Evolutionary conservation across 805 yeast species (phyloP), one percentile per base, ranked within the genome.

Genomic region (Ogataea saltuana): DNA sequence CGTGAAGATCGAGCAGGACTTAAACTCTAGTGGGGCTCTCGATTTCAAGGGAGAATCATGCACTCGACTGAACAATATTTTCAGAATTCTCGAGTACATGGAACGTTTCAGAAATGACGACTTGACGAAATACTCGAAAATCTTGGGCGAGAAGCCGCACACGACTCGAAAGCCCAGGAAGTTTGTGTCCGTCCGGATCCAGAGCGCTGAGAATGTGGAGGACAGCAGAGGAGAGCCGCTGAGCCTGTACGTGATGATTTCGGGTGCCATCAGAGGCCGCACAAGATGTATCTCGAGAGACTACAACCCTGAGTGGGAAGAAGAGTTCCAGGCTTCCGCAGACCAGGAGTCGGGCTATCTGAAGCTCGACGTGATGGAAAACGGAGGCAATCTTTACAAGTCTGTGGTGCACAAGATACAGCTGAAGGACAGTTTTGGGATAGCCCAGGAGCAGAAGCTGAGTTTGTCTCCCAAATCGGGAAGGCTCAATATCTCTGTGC

Each of bases 241-340:
- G 11, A 58, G 60, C 34, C 44, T 59, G 21, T 55, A 54, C 26
- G 59, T 59, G 16, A 30, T 18, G 20, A 39, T 59, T 8, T 42
- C 49, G 3, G 67, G 65, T 1, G 48, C 50, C 6, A 37, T 55
- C 5, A 51, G 45, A 28, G 60, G 55, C 15, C 80, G 78, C 47
- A 90, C 98, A 0, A 71, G 86, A 52, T 75, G 82, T 0, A 69
- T 85, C 4, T 69, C 72, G 22, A 77, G 77, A 41, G 77, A 81
- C 4, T 65, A 75, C 25, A 80, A 81, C 53, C 97, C 97, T 0
- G 77, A 75, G 12, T 91, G 95, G 95, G 86, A 87, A 55, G 96
- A 90, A 66, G 86, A 85, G 44, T 87, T 88, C 59, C 96, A 88
- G 60, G 45, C 49, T 3, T 44, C 48, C 28, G 47, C 54, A 6